Base-by-base conservation (phyloP, 2,329 filamentous ascomycete species). In the Diaporthe sp. region DNA sequence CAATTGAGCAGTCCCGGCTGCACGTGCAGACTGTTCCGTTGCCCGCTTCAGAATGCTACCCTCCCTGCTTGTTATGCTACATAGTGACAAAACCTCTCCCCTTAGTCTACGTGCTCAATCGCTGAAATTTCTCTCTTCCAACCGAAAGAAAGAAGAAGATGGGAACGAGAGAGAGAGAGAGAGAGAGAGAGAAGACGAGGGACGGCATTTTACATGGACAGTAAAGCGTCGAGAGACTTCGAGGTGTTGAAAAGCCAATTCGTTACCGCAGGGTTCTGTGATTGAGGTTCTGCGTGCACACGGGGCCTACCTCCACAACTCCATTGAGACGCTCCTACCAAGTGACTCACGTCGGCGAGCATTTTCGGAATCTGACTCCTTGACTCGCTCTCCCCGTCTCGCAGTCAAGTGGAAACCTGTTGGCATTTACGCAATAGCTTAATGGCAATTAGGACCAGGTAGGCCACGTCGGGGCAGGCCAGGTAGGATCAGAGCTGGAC, bases 271-370 rank as follows among this genome's bases (percentile, higher is more conserved):
- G 12, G 47, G 20, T 39, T 39, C 20, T 22, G n/a, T 51, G n/a
- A 51, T 55, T 47, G 51, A 58, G 53, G n/a, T 53, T 22, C 39
- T 34, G 22, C 34, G 8, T 22, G 28, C 22, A 28, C 31, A 34
- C 39, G 31, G 31, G 17, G 25, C 17, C 28, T 20, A 34, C 17
- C 49, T 63, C 34, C 49, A 72, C 44, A 22, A 10, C 22, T 13
- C 15, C 22, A 15, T 22, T n/a, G 28, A n/a, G 39, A 28, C 58
- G 60, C 37, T 42, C n/a, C 34, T 42, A 31, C 58, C 42, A 53
- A 20, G 71, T 73, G 71, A 73, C 58, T 73, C 71, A 73, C 44
- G 47, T 42, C 71, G 71, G 58, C 71, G 71, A 72, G 31, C 71
- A 70, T 53, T 9, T 44, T 49, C 20, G 37, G 20, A 28, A 31